A percentile compares a stretch with the other conserved stretches of the same genome.
phyloP scores from a whole-genome alignment of 352 stramenopile genomes.

The Pythium rhizo-oryzae region DNA sequence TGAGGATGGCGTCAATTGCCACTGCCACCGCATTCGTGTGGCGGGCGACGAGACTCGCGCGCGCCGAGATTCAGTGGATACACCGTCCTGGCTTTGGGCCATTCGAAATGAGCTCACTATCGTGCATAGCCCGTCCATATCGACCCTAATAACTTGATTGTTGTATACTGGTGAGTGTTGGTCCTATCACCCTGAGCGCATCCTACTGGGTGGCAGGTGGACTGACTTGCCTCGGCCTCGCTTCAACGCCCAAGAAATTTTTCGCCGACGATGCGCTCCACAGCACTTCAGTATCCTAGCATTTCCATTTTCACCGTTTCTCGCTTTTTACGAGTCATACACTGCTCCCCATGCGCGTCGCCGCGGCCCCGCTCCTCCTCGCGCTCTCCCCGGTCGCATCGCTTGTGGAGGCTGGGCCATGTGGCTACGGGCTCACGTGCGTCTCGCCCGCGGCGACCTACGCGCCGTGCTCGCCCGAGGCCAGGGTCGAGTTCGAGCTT shows the following conservation, averaged over 20 bases:
- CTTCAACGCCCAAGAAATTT: not conserved
- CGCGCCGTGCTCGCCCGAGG: slow-evolving; percentile 1
- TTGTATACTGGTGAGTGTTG: not conserved
- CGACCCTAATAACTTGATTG: not conserved
- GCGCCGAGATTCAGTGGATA: too few species aligned
- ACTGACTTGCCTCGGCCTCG: not conserved
- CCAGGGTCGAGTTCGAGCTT: slow-evolving; percentile 4
- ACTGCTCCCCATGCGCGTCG: slow-evolving; percentile 1
- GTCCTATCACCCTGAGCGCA: not conserved
- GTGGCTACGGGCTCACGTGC: not conserved
- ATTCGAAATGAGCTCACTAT: not conserved
- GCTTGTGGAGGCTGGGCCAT: not conserved
- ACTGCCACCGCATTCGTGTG: too few species aligned
- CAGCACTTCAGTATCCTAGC: too few species aligned
- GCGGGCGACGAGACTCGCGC: too few species aligned
- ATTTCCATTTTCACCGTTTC: too few species aligned
- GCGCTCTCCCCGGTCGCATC: not conserved
- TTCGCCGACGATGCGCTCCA: too few species aligned
- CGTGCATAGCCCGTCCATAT: not conserved
- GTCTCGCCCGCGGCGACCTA: not conserved
- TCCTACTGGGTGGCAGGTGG: not conserved
- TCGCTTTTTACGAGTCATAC: too few species aligned
- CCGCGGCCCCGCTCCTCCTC: not conserved
- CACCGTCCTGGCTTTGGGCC: not conserved
- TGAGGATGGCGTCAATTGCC: too few species aligned